Evolutionary conservation across 768 basidiomycete species (phyloP), one percentile per base, ranked within the genome.

Genomic region (Dentipellis fragilis): DNA sequence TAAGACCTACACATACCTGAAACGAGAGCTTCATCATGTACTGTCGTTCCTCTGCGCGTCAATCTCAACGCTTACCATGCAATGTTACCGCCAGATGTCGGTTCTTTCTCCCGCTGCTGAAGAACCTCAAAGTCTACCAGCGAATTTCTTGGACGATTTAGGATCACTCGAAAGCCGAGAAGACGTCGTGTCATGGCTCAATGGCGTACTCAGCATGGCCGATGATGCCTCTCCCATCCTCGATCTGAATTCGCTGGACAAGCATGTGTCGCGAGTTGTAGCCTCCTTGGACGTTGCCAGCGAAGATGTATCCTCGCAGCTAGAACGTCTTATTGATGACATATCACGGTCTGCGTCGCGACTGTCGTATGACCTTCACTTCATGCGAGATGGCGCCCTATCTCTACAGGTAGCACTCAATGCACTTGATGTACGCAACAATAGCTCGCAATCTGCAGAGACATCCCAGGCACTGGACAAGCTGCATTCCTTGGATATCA

Each of bases 341-440:
- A 89, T 97, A 45, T 92, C 94, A 2, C 82, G 93, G 50, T 81
- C 85, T 4, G 85, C 97, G 19, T 92, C 96, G 11, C 81, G 96
- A 39, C 77, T 99, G 48, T 84, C 89, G 1, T 98, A 96, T 67
- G 96, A 98, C 70, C 76, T 99, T 37, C 94, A 98, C 67, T 96
- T 96, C 73, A 94, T 97, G 84, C 86, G 90, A 45, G 95, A 98
- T 63, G 84, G 86, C 35, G 93, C 94, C 1, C 70, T 87, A 16
- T 79, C 87, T 2, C 76, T 98, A 21, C 87, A 89, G 58, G 73
- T 72, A 29, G 72, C 81, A 9, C 73, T 99, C 19, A 72, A 77
- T 29, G 75, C 76, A 35, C 82, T 93, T 16, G 79, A 85, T 54
- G 69, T 73, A 34, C 76, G 76, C 49, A 79, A 83, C 4, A 71